Conservation (phyloP, 768 basidiomycete genomes). For the Asterophora lycoperdoides region DNA sequence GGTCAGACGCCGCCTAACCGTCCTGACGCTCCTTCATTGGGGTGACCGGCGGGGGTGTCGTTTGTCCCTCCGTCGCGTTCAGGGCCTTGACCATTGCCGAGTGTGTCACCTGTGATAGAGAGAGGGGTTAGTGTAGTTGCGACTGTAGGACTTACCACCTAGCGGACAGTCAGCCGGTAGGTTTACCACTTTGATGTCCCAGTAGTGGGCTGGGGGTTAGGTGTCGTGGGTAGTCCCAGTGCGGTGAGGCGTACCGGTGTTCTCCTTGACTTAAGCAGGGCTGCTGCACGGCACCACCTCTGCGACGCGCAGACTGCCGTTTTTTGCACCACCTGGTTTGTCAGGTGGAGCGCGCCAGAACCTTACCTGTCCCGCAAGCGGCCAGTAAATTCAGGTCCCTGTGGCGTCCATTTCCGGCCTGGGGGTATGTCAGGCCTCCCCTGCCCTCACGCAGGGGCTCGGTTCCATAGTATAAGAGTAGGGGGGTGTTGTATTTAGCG, state of each 20-base stretch:
- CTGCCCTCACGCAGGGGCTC: too few relatives aligned
- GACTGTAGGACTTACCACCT: neutral
- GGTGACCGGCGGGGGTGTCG: neutral
- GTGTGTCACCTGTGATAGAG: neutral
- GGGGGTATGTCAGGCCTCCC: too few relatives aligned
- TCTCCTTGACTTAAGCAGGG: neutral
- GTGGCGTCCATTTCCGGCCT: too few relatives aligned
- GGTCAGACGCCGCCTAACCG: neutral
- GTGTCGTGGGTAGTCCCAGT: neutral
- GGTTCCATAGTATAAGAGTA: too few relatives aligned
- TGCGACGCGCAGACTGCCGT: constrained; percentile 5
- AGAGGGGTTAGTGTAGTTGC: neutral
- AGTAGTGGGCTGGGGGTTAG: neutral
- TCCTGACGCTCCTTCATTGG: neutral
- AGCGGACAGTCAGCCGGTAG: neutral
- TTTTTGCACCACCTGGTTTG: neutral
- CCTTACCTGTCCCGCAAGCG: neutral
- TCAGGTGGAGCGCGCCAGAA: neutral
- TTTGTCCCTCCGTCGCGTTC: neutral
- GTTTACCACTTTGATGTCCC: neutral
- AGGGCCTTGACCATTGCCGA: neutral
- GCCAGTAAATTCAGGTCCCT: neutral
- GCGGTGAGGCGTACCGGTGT: neutral
- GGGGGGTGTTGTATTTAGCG: too few relatives aligned
- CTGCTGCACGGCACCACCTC: neutral